Conservation (phyloP, 345 rosid genomes). For the Carallia pectinifolia region DNA sequence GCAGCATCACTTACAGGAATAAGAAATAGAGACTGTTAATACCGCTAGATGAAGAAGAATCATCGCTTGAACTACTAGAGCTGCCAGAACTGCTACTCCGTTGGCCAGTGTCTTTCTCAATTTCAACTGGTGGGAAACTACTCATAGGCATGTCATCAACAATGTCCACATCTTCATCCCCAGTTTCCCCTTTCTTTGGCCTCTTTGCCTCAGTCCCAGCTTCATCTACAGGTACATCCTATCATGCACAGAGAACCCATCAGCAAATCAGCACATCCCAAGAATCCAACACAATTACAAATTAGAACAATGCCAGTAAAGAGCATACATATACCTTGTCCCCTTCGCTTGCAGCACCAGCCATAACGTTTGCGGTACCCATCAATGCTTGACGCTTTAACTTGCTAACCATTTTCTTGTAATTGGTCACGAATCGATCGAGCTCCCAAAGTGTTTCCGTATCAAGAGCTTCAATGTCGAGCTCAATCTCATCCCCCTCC, state of each 20-base stretch:
- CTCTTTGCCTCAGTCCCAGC: constrained; percentile 48
- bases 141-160: constrained; percentile 82
- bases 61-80: constrained; percentile 54
- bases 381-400: constrained; percentile 64
- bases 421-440: constrained; percentile 76
- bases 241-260: background rate
- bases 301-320: background rate
- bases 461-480: constrained; percentile 74
- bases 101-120: constrained; percentile 65
- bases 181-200: constrained; percentile 66
- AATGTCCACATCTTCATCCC: constrained; percentile 86
- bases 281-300: background rate
- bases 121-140: constrained; percentile 80
- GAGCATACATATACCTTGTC: constrained; percentile 30
- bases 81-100: constrained; percentile 49
- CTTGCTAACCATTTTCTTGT: constrained; percentile 77
- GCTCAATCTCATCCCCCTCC: constrained; percentile 83
- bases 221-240: constrained; percentile 35
- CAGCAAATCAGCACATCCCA: constrained; percentile 1
- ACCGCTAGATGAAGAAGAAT: constrained; percentile 73
- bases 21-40: background rate
- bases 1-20: background rate
- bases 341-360: constrained; percentile 20
- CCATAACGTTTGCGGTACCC: constrained; percentile 26
- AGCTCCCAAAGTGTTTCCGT: constrained; percentile 81